Evolutionary conservation across 306 rosid species (phyloP), one percentile per base, ranked within the genome.

Genomic region (Casuarina glauca): DNA sequence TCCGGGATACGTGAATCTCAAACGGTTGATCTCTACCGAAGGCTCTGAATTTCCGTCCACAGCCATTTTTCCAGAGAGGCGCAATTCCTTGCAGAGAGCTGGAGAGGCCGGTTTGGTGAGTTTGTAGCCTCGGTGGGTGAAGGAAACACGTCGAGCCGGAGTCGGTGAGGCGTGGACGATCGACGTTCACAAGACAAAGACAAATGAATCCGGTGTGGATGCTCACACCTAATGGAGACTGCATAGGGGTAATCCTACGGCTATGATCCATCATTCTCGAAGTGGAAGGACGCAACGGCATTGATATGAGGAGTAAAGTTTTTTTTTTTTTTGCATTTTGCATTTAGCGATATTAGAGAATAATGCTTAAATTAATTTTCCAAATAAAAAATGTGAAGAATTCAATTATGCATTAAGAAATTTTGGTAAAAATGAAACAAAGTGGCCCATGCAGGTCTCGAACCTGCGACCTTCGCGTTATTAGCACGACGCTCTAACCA

Each of bases 1-100:
- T 38, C 99, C 99, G 1, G 99, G 93, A 84, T 95, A 89, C 2
- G 97, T 90, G 81, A 95, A 95, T 70, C 71, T 86, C 2, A 95
- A 90, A 69, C 83, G 84, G 74, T 84, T 88, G 70, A 89, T 87
- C 77, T 75, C 93, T 71, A 95, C 74, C 45, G 82, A 76, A 10
- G 82, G 72, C 10, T 81, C 76, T 38, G 90, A 80, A 61, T 69
- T 86, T 3, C 70, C 81, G 16, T 66, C 36, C 32, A 20, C 48
- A 5, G 72, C 85, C 98, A 90, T 82, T 61, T 74, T 70, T 32
- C 38, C 6, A 63, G 64, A 58, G 2, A 54, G 32, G 32, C 8
- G n/a, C 72, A 15, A 62, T 12, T 4, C 1, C 57, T 52, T 63
- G 44, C 74, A 44, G 19, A 13, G 16, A 35, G 75, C 54, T 26